phyloP scores from a whole-genome alignment of 768 basidiomycete species.

The Cystofilobasidium bisporidii region DNA sequence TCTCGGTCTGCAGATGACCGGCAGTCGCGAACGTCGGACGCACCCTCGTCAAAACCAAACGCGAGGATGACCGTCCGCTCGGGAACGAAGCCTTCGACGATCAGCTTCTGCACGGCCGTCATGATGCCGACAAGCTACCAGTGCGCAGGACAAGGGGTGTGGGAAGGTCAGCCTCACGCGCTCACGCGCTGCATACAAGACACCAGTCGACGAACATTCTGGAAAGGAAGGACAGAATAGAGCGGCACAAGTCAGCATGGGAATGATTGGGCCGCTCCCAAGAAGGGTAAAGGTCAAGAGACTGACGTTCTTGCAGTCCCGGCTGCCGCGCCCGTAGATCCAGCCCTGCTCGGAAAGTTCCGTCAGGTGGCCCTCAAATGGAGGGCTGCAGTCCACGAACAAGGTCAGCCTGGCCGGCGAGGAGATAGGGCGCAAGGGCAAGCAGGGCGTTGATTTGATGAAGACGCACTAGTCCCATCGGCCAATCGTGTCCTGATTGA shows the following conservation, averaged over 20 bases:
- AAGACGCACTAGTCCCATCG: constrained; percentile 1
- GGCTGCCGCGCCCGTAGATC: constrained; percentile 3
- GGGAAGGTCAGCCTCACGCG: no score
- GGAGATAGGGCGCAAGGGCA: no score
- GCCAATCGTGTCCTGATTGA: neutral
- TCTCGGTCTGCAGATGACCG: no score
- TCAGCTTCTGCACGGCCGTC: neutral
- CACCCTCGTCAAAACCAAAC: constrained; percentile 10
- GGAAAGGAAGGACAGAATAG: no score
- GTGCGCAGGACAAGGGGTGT: neutral
- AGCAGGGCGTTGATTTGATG: neutral
- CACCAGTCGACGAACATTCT: no score
- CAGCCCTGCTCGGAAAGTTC: constrained; percentile 3
- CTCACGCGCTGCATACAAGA: no score
- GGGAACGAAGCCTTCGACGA: neutral
- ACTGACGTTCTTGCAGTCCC: constrained; percentile 7
- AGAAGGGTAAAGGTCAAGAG: no score
- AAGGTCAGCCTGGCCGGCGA: no score
- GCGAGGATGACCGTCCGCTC: neutral
- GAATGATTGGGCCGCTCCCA: no score
- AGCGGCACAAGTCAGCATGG: no score
- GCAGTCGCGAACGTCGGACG: neutral
- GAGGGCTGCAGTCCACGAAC: no score
- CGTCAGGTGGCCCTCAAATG: neutral
- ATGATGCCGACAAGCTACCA: neutral